Evolutionary conservation across 1,284 basidiomycete species (phyloP).

Genomic region (Pseudozyma tsukubaensis): DNA sequence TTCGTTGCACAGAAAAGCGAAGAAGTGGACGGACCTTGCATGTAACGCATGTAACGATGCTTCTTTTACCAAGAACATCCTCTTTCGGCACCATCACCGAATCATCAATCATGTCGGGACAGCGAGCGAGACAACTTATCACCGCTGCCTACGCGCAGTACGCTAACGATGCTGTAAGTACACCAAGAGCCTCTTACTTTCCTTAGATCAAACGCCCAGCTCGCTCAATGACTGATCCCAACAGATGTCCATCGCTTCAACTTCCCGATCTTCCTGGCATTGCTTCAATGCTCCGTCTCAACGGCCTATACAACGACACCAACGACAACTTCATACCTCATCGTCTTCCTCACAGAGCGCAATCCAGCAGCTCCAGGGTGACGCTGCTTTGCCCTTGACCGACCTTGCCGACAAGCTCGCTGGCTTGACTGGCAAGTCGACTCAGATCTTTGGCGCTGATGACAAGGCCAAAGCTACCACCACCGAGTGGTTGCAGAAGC

Average conservation of each 20-base stretch:
- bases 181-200: neutral
- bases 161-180: constrained; percentile 50
- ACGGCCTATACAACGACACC: neutral
- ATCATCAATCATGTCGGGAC: constrained; percentile 36
- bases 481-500: constrained; percentile 43
- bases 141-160: constrained; percentile 53
- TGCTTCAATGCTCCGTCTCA: neutral
- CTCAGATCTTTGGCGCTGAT: constrained; percentile 43
- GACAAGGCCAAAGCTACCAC: constrained; percentile 43
- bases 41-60: neutral
- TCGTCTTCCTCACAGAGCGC: constrained; percentile 32
- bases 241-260: constrained; percentile 35
- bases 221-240: constrained; percentile 43
- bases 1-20: neutral
- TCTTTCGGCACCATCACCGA: constrained; percentile 4
- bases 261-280: constrained; percentile 12
- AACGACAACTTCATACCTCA: constrained; percentile 4
- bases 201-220: constrained; percentile 5
- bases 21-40: neutral
- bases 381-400: constrained; percentile 35
- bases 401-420: constrained; percentile 49
- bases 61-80: neutral
- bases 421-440: constrained; percentile 39
- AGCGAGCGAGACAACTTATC: constrained; percentile 50
- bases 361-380: constrained; percentile 46